Base-by-base conservation (phyloP, 495 filamentous ascomycete species). In the Letharia columbiana region DNA sequence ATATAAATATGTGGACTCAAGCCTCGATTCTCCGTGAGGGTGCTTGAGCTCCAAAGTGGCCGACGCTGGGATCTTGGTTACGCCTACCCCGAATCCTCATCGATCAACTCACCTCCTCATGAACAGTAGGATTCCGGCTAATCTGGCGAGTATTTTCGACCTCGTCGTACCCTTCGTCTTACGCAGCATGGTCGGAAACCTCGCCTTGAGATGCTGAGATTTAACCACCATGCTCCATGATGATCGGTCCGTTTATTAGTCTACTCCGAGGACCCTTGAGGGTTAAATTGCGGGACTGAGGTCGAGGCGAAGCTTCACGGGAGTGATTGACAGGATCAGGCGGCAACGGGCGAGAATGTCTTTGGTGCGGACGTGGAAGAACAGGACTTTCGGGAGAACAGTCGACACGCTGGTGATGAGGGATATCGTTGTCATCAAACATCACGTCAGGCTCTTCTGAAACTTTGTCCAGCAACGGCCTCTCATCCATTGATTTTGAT, bases 221-320 rank as follows among this genome's bases (percentile, higher is more conserved):
- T 12, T 9, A 28, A 2, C n/a, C 49, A 52, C 23, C 9, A 52
- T 28, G n/a, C n/a, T 52, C 49, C 1, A 28, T 28, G 4, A 52
- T 31, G 6, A 28, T 52, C 7, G 49, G 3, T 52, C 49, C n/a
- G n/a, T 28, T 23, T 9, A 3, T 6, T 12, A n/a, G 12, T 52
- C 7, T 52, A n/a, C 23, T 28, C 1, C 49, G 49, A 28, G 49
- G 49, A 52, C 7, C 10, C 7, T 52, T 28, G 1, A 33, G n/a
- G 33, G 2, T 17, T 33, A 23, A 33, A 17, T 31, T 8, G 12
- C 13, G 50, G 28, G 50, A 54, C 50, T 33, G 50, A 33, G 50
- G 50, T 54, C 50, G 50, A 54, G 50, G 50, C 28, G 50, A 54
- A 33, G 28, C 28, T 54, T 54, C 50, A 54, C 50, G 50, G 28